These are phyloP conservation scores for Clavaria fumosa DNA, from an alignment of 768 basidiomycete species.

Conservation along the genomic window DNA sequence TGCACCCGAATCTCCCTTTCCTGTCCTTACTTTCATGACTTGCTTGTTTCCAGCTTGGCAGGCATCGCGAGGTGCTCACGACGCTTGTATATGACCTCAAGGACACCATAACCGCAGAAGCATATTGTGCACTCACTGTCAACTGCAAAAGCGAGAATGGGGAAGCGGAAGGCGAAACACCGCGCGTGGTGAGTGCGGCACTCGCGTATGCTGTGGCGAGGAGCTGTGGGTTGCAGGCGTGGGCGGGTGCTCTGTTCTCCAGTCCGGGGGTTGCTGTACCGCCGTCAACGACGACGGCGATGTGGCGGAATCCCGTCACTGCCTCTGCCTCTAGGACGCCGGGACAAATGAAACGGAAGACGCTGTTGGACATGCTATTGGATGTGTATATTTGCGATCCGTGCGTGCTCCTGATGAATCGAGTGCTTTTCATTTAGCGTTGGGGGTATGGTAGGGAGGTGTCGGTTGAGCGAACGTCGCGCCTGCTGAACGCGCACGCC, in stretches of 20 bases:
- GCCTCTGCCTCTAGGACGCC: too few species aligned
- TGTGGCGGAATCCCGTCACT: slow-evolving; percentile 21
- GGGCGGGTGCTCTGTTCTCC: slow-evolving; percentile 33
- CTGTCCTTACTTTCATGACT: not conserved
- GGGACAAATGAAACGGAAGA: too few species aligned
- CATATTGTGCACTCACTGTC: slow-evolving; percentile 73
- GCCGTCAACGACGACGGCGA: slow-evolving; percentile 13
- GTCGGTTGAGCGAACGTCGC: slow-evolving; percentile 43
- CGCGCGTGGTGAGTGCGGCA: slow-evolving; percentile 51
- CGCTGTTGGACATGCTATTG: slow-evolving; percentile 53
- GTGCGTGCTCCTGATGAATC: slow-evolving; percentile 27
- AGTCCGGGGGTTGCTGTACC: slow-evolving; percentile 10
- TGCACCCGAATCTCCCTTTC: slow-evolving; percentile 1
- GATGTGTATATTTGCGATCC: slow-evolving; percentile 72
- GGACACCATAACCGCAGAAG: slow-evolving; percentile 68
- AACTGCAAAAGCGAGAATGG: slow-evolving; percentile 50
- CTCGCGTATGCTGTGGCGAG: slow-evolving; percentile 36
- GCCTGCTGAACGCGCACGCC: slow-evolving; percentile 66
- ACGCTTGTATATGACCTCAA: slow-evolving; percentile 53
- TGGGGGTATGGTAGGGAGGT: slow-evolving; percentile 25
- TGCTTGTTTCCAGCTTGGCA: slow-evolving; percentile 16
- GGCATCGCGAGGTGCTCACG: slow-evolving; percentile 48
- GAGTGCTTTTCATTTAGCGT: not conserved
- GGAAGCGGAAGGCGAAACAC: slow-evolving; percentile 16
- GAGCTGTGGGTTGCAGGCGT: slow-evolving; percentile 33